Percentiles rank a stretch among this genome's conserved stretches.
phyloP scores from a whole-genome alignment of 192 early-diverging fungal genomes.

The Phlyctochytrium bullatum region DNA sequence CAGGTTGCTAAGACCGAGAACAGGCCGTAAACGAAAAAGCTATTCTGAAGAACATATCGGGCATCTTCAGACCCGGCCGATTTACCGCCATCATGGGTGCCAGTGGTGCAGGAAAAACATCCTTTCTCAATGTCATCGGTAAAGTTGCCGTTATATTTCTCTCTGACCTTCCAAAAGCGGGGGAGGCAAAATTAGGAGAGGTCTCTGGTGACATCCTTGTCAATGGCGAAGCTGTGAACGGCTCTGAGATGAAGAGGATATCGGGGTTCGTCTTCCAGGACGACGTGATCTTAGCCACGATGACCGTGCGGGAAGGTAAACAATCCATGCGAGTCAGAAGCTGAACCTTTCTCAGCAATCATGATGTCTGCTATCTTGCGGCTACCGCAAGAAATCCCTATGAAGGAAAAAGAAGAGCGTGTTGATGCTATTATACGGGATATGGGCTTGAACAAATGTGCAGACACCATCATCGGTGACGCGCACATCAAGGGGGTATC shows the following conservation, averaged over 20 bases:
- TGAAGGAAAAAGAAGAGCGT: slow-evolving; percentile 38
- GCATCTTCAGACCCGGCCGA: slow-evolving; percentile 58
- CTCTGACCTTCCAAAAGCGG: slow-evolving; percentile 35
- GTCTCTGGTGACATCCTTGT: slow-evolving; percentile 54
- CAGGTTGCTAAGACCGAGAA: neutral
- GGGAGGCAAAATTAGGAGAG: slow-evolving; percentile 42
- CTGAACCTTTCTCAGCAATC: slow-evolving; percentile 47
- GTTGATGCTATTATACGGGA: slow-evolving; percentile 57
- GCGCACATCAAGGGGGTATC: slow-evolving; percentile 63
- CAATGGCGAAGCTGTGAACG: slow-evolving; percentile 52
- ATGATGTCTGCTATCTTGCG: slow-evolving; percentile 60
- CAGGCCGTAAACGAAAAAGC: slow-evolving; percentile 18
- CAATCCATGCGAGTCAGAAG: neutral
- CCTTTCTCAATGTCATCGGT: slow-evolving; percentile 31
- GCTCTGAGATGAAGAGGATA: slow-evolving; percentile 52
- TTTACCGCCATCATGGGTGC: slow-evolving; percentile 86
- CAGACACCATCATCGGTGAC: slow-evolving; percentile 67
- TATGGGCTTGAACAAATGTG: slow-evolving; percentile 63
- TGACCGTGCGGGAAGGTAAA: slow-evolving; percentile 66
- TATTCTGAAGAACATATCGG: slow-evolving; percentile 23
- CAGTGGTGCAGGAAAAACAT: slow-evolving; percentile 72
- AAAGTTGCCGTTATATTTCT: neutral
- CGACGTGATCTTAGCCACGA: slow-evolving; percentile 61
- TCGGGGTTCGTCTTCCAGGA: slow-evolving; percentile 56
- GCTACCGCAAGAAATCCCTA: slow-evolving; percentile 43